Evolutionary conservation across 306 rosid species (phyloP).

Genomic region (Casuarina glauca): DNA sequence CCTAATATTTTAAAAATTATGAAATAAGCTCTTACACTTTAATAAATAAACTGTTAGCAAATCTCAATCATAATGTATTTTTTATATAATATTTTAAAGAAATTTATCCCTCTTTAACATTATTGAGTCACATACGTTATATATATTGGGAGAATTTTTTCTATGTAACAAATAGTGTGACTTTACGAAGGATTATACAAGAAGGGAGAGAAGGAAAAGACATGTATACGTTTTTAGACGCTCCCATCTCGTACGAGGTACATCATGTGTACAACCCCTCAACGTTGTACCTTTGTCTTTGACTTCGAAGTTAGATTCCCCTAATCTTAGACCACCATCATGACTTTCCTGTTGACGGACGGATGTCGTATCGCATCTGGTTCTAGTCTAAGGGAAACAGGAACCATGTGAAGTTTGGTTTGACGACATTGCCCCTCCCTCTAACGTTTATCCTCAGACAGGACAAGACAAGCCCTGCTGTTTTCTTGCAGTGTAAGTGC

Average conservation of each 20-base stretch:
- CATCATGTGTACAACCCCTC: background rate
- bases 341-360: slow-evolving; percentile 1
- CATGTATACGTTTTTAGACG: background rate
- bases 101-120: no score
- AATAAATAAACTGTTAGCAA: no score
- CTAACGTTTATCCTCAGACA: slow-evolving; percentile 18
- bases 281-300: background rate
- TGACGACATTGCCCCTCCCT: slow-evolving; percentile 34
- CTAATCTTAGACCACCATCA: background rate
- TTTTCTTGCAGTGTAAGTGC: slow-evolving; percentile 35
- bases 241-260: background rate
- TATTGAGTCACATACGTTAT: no score
- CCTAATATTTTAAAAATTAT: no score
- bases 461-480: background rate
- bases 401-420: slow-evolving; percentile 26
- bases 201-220: background rate
- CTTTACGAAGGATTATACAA: no score
- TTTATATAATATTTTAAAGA: no score
- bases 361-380: slow-evolving; percentile 38
- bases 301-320: background rate
- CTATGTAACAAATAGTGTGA: no score
- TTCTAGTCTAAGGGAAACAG: slow-evolving; percentile 25
- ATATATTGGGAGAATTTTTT: no score
- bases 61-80: no score
- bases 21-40: no score